Conservation (phyloP, 495 filamentous ascomycete genomes). For the Penicillium ucsense region DNA sequence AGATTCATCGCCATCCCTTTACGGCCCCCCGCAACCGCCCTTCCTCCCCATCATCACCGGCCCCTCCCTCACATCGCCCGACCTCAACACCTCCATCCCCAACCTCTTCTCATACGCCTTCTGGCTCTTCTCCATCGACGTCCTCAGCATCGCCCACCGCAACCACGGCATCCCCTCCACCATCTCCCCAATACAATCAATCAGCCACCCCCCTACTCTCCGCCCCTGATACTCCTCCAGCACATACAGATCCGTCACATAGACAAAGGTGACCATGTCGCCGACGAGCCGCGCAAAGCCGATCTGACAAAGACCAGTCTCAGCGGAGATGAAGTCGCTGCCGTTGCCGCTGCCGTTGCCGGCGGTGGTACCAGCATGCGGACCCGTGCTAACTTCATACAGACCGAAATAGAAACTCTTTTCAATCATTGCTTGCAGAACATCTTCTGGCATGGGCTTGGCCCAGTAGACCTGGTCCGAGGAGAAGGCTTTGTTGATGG, state of each 20-base stretch:
- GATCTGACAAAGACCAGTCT: neutral
- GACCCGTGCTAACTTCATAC: neutral
- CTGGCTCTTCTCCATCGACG: conserved; percentile 21
- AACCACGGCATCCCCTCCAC: conserved; percentile 46
- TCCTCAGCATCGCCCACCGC: conserved; percentile 45
- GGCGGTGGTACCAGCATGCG: neutral
- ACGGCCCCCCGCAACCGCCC: neutral
- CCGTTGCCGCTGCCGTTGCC: neutral
- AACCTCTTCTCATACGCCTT: conserved; percentile 40
- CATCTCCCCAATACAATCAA: conserved; percentile 46
- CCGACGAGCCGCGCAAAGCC: neutral
- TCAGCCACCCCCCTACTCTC: conserved; percentile 49
- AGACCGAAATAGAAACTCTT: neutral
- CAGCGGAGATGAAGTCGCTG: neutral
- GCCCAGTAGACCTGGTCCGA: neutral
- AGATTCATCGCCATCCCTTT: neutral
- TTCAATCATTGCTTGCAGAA: neutral
- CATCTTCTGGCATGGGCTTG: neutral
- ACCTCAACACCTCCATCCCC: conserved; percentile 36
- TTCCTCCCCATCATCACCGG: neutral
- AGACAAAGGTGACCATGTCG: neutral
- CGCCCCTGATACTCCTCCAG: neutral
- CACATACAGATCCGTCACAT: neutral
- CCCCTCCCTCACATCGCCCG: conserved; percentile 3
- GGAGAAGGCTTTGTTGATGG: neutral